Conservation (phyloP, 208 protist species). For the Leptomonas pyrrhocoris region DNA sequence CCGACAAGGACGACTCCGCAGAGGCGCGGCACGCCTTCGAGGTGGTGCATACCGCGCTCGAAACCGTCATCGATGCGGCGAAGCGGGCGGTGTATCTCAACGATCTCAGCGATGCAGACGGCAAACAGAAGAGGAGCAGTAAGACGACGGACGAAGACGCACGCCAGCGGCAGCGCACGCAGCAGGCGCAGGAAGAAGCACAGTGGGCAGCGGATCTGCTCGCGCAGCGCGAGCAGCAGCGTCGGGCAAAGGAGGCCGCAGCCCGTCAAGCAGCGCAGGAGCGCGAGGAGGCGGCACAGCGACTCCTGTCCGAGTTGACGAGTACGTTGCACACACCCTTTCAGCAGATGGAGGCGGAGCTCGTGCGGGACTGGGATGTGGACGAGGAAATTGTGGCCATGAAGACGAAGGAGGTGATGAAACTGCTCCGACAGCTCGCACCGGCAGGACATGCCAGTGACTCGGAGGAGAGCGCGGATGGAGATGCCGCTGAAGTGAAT, state of each 20-base stretch:
- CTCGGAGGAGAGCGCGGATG: no score
- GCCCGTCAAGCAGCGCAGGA: conserved; percentile 35
- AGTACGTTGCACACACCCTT: conserved; percentile 63
- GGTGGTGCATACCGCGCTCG: conserved; percentile 54
- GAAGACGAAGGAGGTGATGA: conserved; percentile 60
- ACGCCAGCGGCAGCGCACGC: conserved; percentile 41
- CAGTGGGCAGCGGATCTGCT: conserved; percentile 59
- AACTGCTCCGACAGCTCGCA: conserved; percentile 50
- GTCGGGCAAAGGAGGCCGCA: conserved; percentile 34
- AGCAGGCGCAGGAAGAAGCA: conserved; percentile 57
- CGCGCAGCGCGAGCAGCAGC: conserved; percentile 46
- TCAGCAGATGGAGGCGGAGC: conserved; percentile 61
- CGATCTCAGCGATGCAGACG: not conserved
- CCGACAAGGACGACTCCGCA: conserved; percentile 80
- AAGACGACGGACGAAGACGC: conserved; percentile 1
- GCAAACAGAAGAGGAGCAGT: not conserved
- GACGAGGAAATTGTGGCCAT: conserved; percentile 66
- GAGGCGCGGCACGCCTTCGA: conserved; percentile 73
- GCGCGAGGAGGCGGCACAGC: conserved; percentile 46
- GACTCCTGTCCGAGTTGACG: conserved; percentile 66
- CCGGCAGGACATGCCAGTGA: not conserved
- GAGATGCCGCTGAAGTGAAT: not conserved
- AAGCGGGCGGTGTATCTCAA: conserved; percentile 52
- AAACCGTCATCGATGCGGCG: conserved; percentile 60
- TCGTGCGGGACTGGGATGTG: conserved; percentile 81